Percentiles rank a stretch among this genome's conserved stretches.
These are phyloP conservation scores for Cornus suecica DNA, from an alignment of 148 eudicot species.

Conservation along the genomic window DNA sequence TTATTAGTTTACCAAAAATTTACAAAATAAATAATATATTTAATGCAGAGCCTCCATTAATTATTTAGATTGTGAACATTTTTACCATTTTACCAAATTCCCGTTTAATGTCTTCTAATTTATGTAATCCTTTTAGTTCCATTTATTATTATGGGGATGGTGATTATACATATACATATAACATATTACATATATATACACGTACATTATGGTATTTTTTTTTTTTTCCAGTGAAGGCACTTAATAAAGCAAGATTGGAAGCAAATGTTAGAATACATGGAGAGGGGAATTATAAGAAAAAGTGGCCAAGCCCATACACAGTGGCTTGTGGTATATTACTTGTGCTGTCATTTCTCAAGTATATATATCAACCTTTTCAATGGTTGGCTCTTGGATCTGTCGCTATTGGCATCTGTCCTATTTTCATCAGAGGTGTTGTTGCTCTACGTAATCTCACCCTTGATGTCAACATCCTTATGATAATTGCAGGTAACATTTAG, in stretches of 20 bases:
- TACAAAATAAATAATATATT: no score
- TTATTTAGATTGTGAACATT: no score
- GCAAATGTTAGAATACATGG: constrained; percentile 70
- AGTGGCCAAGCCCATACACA: constrained; percentile 82
- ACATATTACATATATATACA: no score
- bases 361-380: constrained; percentile 51
- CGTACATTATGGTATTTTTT: no score
- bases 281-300: constrained; percentile 35
- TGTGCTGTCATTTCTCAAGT: constrained; percentile 56
- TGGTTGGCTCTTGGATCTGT: constrained; percentile 78
- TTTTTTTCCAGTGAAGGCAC: constrained; percentile 52
- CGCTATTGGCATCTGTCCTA: constrained; percentile 64
- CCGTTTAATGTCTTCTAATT: no score
- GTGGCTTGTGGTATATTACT: constrained; percentile 59
- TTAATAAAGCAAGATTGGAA: constrained; percentile 76
- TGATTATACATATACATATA: no score
- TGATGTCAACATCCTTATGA: constrained; percentile 67
- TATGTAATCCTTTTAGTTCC: no score
- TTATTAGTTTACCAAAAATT: no score
- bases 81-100: no score
- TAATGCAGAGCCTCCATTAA: no score
- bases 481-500: constrained; percentile 58
- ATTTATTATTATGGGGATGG: no score
- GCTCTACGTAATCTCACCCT: constrained; percentile 52
- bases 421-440: constrained; percentile 38